phyloP scores from a whole-genome alignment of 1,284 basidiomycete species.

The Pisolithus thermaeus region DNA sequence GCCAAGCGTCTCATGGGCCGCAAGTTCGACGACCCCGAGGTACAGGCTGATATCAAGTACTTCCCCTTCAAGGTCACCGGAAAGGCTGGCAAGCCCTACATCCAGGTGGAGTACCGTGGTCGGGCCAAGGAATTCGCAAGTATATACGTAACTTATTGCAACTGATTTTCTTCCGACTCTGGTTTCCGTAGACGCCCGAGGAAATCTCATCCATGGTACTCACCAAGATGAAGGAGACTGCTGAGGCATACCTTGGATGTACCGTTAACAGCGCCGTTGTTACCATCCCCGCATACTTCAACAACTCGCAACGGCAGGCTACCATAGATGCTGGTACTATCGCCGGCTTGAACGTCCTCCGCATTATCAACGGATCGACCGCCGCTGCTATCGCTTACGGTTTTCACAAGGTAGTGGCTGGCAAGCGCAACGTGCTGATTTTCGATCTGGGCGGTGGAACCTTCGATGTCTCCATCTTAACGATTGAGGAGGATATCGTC shows the following conservation, averaged over 20 bases:
- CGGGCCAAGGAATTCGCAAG: slow-evolving; percentile 80
- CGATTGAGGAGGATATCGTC: slow-evolving; percentile 97
- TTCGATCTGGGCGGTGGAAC: slow-evolving; percentile 99
- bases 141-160: slow-evolving; percentile 9
- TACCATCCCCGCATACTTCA: slow-evolving; percentile 94
- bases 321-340: slow-evolving; percentile 99
- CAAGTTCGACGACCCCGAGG: slow-evolving; percentile 68
- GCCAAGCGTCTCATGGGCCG: not conserved
- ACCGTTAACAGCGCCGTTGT: slow-evolving; percentile 97
- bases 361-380: slow-evolving; percentile 99
- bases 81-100: slow-evolving; percentile 81
- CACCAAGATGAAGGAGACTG: slow-evolving; percentile 74
- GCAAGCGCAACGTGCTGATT: slow-evolving; percentile 94
- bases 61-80: slow-evolving; percentile 82
- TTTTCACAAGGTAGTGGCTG: slow-evolving; percentile 89
- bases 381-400: slow-evolving; percentile 98
- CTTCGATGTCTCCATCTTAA: slow-evolving; percentile 96
- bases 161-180: not conserved
- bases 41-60: slow-evolving; percentile 81
- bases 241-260: slow-evolving; percentile 95
- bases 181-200: slow-evolving; percentile 52
- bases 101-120: slow-evolving; percentile 82
- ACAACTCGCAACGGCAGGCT: slow-evolving; percentile 42
- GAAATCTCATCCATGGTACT: no score
- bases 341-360: slow-evolving; percentile 91